phyloP scores from a whole-genome alignment of 2,329 filamentous ascomycete genomes.

The Microdochium bolleyi region DNA sequence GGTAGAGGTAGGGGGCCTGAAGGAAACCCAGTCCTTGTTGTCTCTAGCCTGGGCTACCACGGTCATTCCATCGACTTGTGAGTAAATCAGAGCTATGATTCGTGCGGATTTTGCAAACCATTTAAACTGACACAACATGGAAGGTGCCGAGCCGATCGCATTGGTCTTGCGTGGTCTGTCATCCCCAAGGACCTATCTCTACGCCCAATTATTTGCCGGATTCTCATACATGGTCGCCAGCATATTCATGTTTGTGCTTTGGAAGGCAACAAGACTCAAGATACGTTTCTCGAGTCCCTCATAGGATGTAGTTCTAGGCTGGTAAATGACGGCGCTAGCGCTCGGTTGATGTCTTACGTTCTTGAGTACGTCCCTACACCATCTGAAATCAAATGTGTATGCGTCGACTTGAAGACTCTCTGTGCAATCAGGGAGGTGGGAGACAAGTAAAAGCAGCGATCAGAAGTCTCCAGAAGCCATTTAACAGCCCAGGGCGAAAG shows the following conservation, averaged over 20 bases:
- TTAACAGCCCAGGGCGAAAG: too few relatives aligned
- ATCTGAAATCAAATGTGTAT: too few relatives aligned
- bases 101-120: background rate
- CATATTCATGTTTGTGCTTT: background rate
- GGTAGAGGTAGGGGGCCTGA: background rate
- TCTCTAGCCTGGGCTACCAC: background rate
- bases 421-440: too few relatives aligned
- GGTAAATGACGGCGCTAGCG: too few relatives aligned
- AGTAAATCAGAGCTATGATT: background rate
- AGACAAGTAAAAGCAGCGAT: too few relatives aligned
- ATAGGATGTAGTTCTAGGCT: background rate
- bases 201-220: background rate
- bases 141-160: background rate
- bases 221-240: background rate
- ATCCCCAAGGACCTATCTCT: background rate
- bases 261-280: background rate
- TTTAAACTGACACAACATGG: background rate
- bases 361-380: too few relatives aligned
- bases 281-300: background rate
- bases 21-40: background rate
- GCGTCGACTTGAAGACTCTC: too few relatives aligned
- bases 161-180: background rate
- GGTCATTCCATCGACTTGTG: background rate
- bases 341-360: too few relatives aligned
- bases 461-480: too few relatives aligned